Evolutionary conservation across 2,329 filamentous ascomycete genomes (phyloP), one percentile per base, ranked within the genome.

Genomic region (Aspergillus sp.): DNA sequence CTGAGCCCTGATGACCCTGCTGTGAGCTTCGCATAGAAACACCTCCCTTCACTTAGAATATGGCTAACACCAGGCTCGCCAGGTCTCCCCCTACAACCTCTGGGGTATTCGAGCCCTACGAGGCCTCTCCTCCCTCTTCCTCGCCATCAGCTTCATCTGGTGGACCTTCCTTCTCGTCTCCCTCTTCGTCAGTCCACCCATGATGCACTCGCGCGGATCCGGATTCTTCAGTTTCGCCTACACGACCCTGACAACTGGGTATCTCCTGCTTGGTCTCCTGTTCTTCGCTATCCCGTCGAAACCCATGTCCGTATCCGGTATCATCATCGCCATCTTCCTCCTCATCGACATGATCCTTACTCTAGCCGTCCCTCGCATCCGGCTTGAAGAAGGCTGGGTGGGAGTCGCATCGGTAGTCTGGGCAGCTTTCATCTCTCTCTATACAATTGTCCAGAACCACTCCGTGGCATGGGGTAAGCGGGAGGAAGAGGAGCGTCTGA

Each of bases 401-500:
- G 95, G 95, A n/a, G 90, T 95, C 58, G 87, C 86, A 9, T 95
- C 91, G 45, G 90, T 94, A 3, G 79, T 91, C 15, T 97, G 91
- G 93, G 91, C 91, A 17, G 82, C 92, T 2, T 65, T 95, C 49
- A 91, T 96, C 72, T 85, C 89, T 38, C 74, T 90, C 2, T 98
- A 92, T 87, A 90, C 90, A 23, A 81, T 97, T 19, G 70, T 89
- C 8, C 91, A 89, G 7, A 94, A 97, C 71, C 85, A 89, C 51
- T 87, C 91, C 4, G 95, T 99, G 8, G 85, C 90, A 70, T 96
- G 92, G 90, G 95, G 94, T 59, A 98, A 98, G 77, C 83, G 83
- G 1, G 92, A 97, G 70, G 95, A 98, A 74, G 95, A 99, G 74
- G 89, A 97, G 74, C 87, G 95, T 25, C 81, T 98, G 19, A 98